Conservation (phyloP, 306 rosid species). For the Glycine tomentella region DNA sequence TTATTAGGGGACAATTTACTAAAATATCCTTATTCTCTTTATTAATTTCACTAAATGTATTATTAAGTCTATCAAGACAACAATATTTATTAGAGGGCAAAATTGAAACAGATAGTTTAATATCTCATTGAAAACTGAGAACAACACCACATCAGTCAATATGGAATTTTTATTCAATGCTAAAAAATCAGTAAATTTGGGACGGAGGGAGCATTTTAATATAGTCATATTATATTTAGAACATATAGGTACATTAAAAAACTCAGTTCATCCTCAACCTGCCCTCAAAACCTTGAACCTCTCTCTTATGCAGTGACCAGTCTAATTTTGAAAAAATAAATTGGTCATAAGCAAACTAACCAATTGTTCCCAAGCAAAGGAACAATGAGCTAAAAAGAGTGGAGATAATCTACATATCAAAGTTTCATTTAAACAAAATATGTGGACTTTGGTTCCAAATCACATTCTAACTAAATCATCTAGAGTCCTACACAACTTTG, state of each 20-base stretch:
- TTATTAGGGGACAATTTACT: too few relatives aligned
- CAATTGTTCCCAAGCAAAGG: conserved; percentile 24
- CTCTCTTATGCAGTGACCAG: too few relatives aligned
- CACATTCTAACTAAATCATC: conserved; percentile 35
- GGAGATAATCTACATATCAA: conserved; percentile 28
- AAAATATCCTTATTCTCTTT: too few relatives aligned
- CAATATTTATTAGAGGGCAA: too few relatives aligned
- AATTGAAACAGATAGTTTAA: too few relatives aligned
- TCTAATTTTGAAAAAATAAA: too few relatives aligned
- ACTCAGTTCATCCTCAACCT: not conserved
- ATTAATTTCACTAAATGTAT: too few relatives aligned
- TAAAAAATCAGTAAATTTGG: too few relatives aligned
- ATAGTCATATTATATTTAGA: conserved; percentile 1
- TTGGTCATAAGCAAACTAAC: conserved; percentile 27
- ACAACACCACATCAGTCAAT: too few relatives aligned
- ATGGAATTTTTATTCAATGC: too few relatives aligned
- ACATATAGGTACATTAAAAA: not conserved
- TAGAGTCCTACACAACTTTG: conserved; percentile 38
- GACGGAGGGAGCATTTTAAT: not conserved
- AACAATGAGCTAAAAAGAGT: conserved; percentile 9
- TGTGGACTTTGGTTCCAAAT: conserved; percentile 37
- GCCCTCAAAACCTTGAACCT: not conserved
- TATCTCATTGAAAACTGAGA: too few relatives aligned
- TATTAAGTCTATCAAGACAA: too few relatives aligned
- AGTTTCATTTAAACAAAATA: conserved; percentile 28